A percentile compares a stretch with the other conserved stretches of the same genome.
Conservation (phyloP, 163 green algal species). For the Coccomyxa subellipsoidea region DNA sequence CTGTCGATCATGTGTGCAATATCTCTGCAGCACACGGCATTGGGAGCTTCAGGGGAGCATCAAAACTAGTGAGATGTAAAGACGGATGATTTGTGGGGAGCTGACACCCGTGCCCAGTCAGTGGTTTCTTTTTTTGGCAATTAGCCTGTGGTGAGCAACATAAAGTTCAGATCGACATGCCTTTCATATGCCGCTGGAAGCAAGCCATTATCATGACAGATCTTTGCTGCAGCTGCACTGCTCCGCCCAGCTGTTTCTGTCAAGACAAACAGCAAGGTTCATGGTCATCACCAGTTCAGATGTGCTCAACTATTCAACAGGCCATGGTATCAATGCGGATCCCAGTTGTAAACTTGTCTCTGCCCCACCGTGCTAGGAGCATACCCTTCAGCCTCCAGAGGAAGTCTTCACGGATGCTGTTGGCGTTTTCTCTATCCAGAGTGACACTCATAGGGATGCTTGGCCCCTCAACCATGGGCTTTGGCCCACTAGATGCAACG, state of each 20-base stretch:
- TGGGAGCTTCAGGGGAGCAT: background rate
- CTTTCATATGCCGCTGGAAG: background rate
- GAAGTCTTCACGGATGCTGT: background rate
- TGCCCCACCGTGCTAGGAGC: too few relatives aligned
- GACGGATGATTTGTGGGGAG: too few relatives aligned
- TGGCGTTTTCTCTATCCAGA: background rate
- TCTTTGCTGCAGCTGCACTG: background rate
- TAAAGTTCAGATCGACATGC: too few relatives aligned
- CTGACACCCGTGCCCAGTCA: too few relatives aligned
- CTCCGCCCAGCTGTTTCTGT: background rate
- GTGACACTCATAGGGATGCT: background rate
- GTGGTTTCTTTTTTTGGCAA: too few relatives aligned
- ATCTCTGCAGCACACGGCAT: background rate
- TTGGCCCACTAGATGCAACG: background rate
- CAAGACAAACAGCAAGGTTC: background rate
- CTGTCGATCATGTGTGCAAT: background rate
- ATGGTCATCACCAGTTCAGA: too few relatives aligned
- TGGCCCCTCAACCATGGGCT: background rate
- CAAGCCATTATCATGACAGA: background rate
- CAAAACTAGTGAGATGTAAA: too few relatives aligned
- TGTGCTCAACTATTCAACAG: background rate
- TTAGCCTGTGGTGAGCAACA: too few relatives aligned
- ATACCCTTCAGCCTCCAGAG: background rate
- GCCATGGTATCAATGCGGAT: too few relatives aligned
- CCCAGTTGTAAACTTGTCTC: too few relatives aligned